Evolutionary conservation across 352 stramenopile species (phyloP).

Genomic region (Phytophthora chlamydospora): DNA sequence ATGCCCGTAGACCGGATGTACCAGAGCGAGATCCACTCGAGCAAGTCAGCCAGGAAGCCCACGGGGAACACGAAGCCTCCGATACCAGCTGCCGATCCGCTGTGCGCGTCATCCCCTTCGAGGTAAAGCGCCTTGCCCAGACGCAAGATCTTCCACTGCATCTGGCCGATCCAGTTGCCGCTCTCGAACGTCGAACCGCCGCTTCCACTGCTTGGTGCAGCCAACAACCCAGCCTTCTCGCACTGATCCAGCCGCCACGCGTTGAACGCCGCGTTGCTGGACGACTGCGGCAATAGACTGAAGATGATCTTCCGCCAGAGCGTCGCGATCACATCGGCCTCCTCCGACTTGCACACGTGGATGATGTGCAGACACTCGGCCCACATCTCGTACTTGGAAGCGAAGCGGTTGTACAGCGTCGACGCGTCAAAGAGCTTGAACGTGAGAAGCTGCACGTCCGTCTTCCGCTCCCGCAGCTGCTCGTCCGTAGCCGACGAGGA

Average conservation of each 20-base stretch:
- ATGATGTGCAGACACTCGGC: slow-evolving; percentile 88
- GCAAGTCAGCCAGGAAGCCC: slow-evolving; percentile 68
- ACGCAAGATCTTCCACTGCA: slow-evolving; percentile 78
- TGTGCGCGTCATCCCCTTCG: slow-evolving; percentile 58
- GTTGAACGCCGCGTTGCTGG: slow-evolving; percentile 72
- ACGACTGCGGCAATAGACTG: slow-evolving; percentile 67
- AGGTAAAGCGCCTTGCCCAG: slow-evolving; percentile 77
- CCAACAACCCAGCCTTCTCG: slow-evolving; percentile 62
- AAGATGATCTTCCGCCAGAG: slow-evolving; percentile 85
- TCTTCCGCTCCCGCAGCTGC: slow-evolving; percentile 53
- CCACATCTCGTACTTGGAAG: slow-evolving; percentile 89
- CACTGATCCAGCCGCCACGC: slow-evolving; percentile 73
- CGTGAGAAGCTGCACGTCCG: slow-evolving; percentile 71
- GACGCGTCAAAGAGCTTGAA: slow-evolving; percentile 84
- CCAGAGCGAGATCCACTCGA: slow-evolving; percentile 84
- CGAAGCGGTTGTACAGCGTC: slow-evolving; percentile 87
- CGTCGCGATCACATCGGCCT: slow-evolving; percentile 64
- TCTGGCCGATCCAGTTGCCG: slow-evolving; percentile 80
- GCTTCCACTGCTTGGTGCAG: slow-evolving; percentile 32
- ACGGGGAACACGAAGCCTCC: slow-evolving; percentile 78
- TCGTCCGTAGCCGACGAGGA: slow-evolving; percentile 45
- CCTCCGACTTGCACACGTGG: slow-evolving; percentile 84
- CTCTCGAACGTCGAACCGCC: slow-evolving; percentile 69
- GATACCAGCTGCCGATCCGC: slow-evolving; percentile 40
- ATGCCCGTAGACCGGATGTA: slow-evolving; percentile 71